Evolutionary conservation across 2,329 filamentous ascomycete genomes (phyloP), one percentile per base, ranked within the genome.

Genomic region (Colletotrichum lentis): DNA sequence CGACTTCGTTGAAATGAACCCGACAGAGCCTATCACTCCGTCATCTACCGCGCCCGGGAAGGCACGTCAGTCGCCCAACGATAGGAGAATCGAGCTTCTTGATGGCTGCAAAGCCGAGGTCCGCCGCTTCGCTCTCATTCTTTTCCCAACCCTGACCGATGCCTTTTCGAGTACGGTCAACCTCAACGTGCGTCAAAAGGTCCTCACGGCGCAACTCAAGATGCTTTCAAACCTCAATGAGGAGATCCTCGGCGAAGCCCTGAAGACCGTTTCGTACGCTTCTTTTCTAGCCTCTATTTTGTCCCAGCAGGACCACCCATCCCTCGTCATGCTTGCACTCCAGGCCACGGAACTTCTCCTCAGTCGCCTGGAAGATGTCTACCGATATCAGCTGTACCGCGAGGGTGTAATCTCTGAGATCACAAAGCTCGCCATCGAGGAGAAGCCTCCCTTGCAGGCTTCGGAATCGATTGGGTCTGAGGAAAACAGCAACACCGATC

Each of bases 81-180:
- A 96, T 72, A 94, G 93, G 79, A 88, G 95, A 47, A 81, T 97
- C n/a, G 88, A 93, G 69, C 82, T 97, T 6, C 81, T 99, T 39
- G 86, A 92, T 72, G 88, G 86, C n/a, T 97, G 94, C 83, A 93
- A 94, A 74, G 80, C 89, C 7, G 90, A 98, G 80, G 90, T 98
- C 62, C 93, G 93, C 77, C 91, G 95, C 46, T 99, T 99, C 77
- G 93, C 94, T 1, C 87, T 97, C 71, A 96, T 99, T 67, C 84
- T 99, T 12, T 91, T 99, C 71, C 96, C 96, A 0, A 99, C 96
- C 2, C 82, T 99, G 70, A 98, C 96, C 37, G 94, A 99, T 77
- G 95, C 94, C 0, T 99, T 97, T 76, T 97, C 96, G 12, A 98
- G 96, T 78, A 99, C 96, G 0, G 95, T 99, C 71, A 99, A 99